Evolutionary conservation across 106 monocot species (phyloP).

Genomic region (Ottelia alismoides): DNA sequence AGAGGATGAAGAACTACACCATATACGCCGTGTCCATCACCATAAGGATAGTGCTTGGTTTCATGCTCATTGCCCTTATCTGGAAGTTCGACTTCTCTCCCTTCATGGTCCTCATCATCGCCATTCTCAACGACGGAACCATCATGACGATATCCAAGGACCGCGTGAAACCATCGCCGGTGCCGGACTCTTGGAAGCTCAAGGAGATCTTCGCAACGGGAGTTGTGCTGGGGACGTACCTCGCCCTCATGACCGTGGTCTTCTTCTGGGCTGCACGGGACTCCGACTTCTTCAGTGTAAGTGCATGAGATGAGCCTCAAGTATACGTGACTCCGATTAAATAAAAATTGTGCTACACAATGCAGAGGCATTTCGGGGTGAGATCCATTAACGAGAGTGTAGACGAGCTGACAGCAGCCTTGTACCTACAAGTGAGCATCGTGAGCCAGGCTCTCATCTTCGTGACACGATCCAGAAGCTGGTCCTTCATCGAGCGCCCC

Average conservation of each 20-base stretch:
- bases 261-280: conserved; percentile 19
- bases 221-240: conserved; percentile 15
- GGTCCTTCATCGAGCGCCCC: too few relatives aligned
- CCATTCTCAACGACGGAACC: conserved; percentile 24
- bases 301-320: too few relatives aligned
- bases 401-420: too few relatives aligned
- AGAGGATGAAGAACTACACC: conserved; percentile 23
- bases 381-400: too few relatives aligned
- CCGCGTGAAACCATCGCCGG: conserved; percentile 19
- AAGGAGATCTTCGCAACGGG: conserved; percentile 23
- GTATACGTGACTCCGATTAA: too few relatives aligned
- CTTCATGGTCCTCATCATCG: conserved; percentile 30
- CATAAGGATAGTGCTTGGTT: conserved; percentile 19
- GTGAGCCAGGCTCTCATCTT: too few relatives aligned
- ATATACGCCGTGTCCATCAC: conserved; percentile 24
- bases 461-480: too few relatives aligned
- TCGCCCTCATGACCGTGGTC: conserved; percentile 19
- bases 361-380: too few relatives aligned
- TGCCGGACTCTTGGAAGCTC: conserved; percentile 25
- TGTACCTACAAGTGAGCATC: too few relatives aligned
- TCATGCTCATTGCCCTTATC: conserved; percentile 18
- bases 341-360: too few relatives aligned
- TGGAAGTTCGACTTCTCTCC: conserved; percentile 25
- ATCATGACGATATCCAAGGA: conserved; percentile 34
- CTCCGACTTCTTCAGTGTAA: conserved; percentile 24